Evolutionary conservation across 148 eudicot genomes (phyloP), one percentile per base, ranked within the genome.

Genomic region (Rhododendron simsii): DNA sequence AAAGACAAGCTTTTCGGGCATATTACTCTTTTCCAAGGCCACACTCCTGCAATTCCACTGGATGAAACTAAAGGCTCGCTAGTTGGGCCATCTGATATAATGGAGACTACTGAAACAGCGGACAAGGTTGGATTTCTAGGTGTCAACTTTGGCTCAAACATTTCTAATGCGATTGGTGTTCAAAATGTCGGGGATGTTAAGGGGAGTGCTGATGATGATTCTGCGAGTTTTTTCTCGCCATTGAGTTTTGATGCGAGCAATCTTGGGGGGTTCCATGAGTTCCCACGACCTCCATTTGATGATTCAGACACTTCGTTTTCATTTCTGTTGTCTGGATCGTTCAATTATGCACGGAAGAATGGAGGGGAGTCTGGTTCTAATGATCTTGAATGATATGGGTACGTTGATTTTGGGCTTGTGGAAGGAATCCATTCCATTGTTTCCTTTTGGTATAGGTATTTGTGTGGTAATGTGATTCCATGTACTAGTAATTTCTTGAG

Each of bases 1-100:
- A 96, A 96, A 90, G 99, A 96, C 89, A 96, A 96, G 89, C 99
- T 96, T 84, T 95, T 95, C 28, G 99, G 99, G n/a, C 99, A 96
- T 85, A 93, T 96, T 87, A 90, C 94, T 44, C 98, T 96, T 79
- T 96, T 96, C 89, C 97, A 94, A 85, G 99, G 99, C 11, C 99
- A 96, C 84, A 95, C 98, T 45, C 99, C 99, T 1, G 98, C 98
- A 21, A 96, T 96, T 82, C 96, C 99, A 12, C 73, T 88, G 20
- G 99, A 96, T 57, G 98, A 95, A 74, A 82, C 88, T 47, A 95
- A 91, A 89, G 93, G 87, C 61, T 85, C 80, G 45, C 77, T 51
- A 21, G 75, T 74, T 16, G 92, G 81, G 83, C 82, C 86, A n/a
- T 89, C 90, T 14, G 91, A 90, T 88, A 87, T 39, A 83, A 93